Evolutionary conservation across 495 filamentous ascomycete genomes (phyloP).

Genomic region (Aspergillus saccharolyticus): DNA sequence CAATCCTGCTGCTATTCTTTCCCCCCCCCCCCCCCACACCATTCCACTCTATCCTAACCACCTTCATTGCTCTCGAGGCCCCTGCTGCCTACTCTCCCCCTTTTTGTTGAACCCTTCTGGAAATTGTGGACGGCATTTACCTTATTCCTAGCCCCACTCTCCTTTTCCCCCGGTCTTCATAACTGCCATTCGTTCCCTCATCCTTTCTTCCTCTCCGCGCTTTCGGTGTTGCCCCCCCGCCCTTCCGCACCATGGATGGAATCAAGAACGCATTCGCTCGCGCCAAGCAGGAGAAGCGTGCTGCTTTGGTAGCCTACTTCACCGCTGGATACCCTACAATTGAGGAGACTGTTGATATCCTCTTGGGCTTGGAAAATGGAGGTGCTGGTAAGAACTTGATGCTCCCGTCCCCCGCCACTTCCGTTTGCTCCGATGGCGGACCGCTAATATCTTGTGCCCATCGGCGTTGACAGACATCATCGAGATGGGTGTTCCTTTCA

Average conservation of each 20-base stretch:
- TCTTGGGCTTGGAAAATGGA: conserved; percentile 87
- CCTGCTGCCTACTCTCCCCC: not conserved
- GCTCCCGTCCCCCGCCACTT: conserved; percentile 3
- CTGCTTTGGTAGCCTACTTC: conserved; percentile 89
- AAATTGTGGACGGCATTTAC: conserved; percentile 1
- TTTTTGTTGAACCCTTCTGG: not conserved
- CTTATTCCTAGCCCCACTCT: not conserved
- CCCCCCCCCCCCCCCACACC: not conserved
- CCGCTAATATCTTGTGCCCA: not conserved
- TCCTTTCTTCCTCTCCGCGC: conserved; percentile 12
- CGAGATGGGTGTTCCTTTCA: conserved; percentile 77
- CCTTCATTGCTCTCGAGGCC: not conserved
- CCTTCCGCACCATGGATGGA: conserved; percentile 55
- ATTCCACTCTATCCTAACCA: too few species aligned
- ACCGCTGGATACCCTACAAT: conserved; percentile 90
- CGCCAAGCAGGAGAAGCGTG: conserved; percentile 66
- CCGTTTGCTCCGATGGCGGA: not conserved
- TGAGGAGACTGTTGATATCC: conserved; percentile 72
- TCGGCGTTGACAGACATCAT: conserved; percentile 32
- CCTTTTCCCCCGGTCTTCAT: not conserved
- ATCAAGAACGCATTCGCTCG: conserved; percentile 83
- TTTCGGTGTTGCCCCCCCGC: conserved; percentile 15
- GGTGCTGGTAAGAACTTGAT: conserved; percentile 64
- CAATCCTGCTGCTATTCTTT: conserved; percentile 7
- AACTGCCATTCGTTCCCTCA: not conserved